Percentiles rank a stretch among this genome's conserved stretches.
Conservation (phyloP, 73 alveolate genomes). For the Stentor roeselii region DNA sequence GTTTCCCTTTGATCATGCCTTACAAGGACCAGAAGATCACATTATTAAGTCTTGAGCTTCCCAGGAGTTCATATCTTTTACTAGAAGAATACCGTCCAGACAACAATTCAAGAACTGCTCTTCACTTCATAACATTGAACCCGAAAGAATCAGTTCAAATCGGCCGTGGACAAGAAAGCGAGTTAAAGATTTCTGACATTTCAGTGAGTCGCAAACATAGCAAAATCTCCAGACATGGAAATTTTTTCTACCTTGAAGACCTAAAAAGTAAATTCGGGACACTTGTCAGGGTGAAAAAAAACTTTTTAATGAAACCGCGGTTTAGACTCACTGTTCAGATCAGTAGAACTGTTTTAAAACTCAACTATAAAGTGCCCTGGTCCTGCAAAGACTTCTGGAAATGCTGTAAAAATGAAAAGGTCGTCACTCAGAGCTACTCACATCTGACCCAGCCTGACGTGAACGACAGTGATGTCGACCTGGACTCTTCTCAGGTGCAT, state of each 20-base stretch:
- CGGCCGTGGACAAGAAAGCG: conserved; percentile 51
- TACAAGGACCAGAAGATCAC: not conserved
- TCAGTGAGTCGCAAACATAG: conserved; percentile 40
- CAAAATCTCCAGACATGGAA: not conserved
- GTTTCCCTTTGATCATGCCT: not conserved
- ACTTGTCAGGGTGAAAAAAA: not conserved
- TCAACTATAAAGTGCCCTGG: not conserved
- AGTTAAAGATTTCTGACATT: conserved; percentile 42
- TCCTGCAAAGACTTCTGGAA: not conserved
- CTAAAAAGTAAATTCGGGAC: conserved; percentile 10
- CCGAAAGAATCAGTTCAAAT: not conserved
- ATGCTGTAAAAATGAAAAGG: not conserved
- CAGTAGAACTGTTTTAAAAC: not conserved
- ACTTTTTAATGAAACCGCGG: not conserved
- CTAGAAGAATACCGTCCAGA: conserved; percentile 2
- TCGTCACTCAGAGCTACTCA: not conserved
- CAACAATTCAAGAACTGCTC: not conserved
- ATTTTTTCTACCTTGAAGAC: not conserved
- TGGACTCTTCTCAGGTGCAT: too few species aligned
- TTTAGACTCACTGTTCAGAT: not conserved
- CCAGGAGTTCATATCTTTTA: not conserved
- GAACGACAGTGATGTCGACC: not conserved
- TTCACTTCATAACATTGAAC: conserved; percentile 16
- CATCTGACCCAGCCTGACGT: not conserved
- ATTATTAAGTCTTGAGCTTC: not conserved